Percentiles rank a stretch among this genome's conserved stretches.
These are phyloP conservation scores for Aspergillus sp. DNA, from an alignment of 2,329 filamentous ascomycete genomes.

Conservation along the genomic window DNA sequence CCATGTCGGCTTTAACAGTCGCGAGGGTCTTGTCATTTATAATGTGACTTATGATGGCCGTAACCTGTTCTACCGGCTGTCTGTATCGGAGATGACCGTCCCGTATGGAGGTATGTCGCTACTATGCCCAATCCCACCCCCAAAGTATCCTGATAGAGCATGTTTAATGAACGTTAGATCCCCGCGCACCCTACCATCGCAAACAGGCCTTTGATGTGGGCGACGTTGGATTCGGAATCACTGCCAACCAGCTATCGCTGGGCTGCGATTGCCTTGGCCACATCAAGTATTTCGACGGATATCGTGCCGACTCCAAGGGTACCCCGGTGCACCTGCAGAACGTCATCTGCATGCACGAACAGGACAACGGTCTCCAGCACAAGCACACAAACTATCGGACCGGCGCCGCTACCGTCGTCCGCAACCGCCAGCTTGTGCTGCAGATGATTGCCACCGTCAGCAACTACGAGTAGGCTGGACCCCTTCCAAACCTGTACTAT, in stretches of 20 bases:
- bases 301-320: constrained; percentile 60
- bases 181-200: constrained; percentile 66
- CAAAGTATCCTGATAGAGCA: background rate
- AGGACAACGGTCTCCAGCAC: constrained; percentile 68
- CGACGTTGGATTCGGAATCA: constrained; percentile 65
- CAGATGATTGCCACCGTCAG: constrained; percentile 70
- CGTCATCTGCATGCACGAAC: constrained; percentile 69
- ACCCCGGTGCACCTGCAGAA: constrained; percentile 60
- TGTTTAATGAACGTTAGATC: constrained; percentile 44
- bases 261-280: constrained; percentile 71
- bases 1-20: constrained; percentile 60
- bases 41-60: constrained; percentile 64
- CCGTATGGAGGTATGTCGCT: constrained; percentile 40
- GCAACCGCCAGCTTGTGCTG: constrained; percentile 66
- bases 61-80: constrained; percentile 65
- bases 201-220: constrained; percentile 71
- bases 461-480: constrained; percentile 58
- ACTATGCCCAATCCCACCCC: background rate
- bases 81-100: constrained; percentile 66
- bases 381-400: constrained; percentile 74
- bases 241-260: constrained; percentile 67
- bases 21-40: constrained; percentile 68
- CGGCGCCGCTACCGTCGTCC: constrained; percentile 60
- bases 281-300: constrained; percentile 65
- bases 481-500: background rate